A percentile compares a stretch with the other conserved stretches of the same genome.
phyloP scores from a whole-genome alignment of 345 rosid genomes.

The Trapa incisa region DNA sequence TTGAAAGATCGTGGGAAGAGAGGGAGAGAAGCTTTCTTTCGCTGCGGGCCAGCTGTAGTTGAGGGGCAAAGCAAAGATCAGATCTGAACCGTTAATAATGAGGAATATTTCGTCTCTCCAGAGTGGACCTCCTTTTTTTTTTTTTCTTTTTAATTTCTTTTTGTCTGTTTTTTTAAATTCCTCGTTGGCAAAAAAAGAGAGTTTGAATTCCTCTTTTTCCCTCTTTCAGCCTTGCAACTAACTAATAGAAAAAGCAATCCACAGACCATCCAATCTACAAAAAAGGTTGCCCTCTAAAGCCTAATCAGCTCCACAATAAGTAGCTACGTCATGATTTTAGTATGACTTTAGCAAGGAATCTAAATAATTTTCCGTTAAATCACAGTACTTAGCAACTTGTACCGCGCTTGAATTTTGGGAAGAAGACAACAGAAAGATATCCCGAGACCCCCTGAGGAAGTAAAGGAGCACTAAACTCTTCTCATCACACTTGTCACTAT shows the following conservation, averaged over 20 bases:
- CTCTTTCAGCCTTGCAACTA: too few species aligned
- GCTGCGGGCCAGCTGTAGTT: slow-evolving; percentile 10
- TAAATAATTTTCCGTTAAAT: too few species aligned
- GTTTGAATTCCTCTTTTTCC: too few species aligned
- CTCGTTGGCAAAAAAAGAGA: too few species aligned
- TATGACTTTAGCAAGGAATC: too few species aligned
- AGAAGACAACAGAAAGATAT: not conserved
- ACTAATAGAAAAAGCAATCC: too few species aligned
- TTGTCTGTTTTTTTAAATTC: too few species aligned
- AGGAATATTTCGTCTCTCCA: not conserved
- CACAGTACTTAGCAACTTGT: not conserved
- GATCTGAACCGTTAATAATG: slow-evolving; percentile 43
- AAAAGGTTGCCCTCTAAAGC: not conserved
- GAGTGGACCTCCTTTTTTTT: not conserved
- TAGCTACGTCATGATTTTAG: too few species aligned
- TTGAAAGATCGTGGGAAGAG: not conserved
- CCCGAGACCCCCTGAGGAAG: not conserved
- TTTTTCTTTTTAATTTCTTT: not conserved
- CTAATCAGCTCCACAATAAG: not conserved
- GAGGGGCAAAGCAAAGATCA: slow-evolving; percentile 34
- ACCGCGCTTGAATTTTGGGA: not conserved
- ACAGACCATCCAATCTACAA: not conserved
- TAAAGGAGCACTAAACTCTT: not conserved
- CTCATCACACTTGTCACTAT: not conserved
- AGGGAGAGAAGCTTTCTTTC: too few species aligned